These are phyloP conservation scores for Penstemon barbatus DNA, from an alignment of 257 asterid genomes.

Conservation along the genomic window DNA sequence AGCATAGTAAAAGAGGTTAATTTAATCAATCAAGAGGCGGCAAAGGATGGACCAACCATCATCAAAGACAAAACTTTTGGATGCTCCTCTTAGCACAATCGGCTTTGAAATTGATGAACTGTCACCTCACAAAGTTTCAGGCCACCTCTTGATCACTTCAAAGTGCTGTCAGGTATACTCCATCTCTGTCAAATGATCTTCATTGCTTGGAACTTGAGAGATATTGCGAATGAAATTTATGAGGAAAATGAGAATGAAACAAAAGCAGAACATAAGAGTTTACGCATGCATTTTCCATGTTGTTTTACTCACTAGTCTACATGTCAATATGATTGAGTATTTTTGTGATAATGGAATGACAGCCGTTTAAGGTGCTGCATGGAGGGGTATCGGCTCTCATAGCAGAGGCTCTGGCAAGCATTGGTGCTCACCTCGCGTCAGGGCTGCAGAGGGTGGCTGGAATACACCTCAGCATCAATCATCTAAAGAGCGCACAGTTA, in stretches of 20 bases:
- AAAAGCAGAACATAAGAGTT: too few species aligned
- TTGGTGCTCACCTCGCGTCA: conserved; percentile 30
- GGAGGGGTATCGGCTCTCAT: conserved; percentile 35
- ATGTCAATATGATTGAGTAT: neutral
- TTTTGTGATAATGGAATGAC: neutral
- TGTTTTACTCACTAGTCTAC: neutral
- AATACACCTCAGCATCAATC: conserved; percentile 31
- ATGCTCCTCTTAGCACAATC: conserved; percentile 47
- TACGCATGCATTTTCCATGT: too few species aligned
- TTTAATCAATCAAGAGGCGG: neutral
- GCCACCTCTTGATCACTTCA: conserved; percentile 54
- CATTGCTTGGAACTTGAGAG: too few species aligned
- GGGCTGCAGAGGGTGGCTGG: conserved; percentile 32
- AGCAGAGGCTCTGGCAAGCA: conserved; percentile 31
- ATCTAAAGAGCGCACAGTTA: conserved; percentile 44
- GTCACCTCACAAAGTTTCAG: conserved; percentile 58
- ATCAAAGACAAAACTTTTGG: conserved; percentile 48
- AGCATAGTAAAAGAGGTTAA: neutral
- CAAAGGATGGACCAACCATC: conserved; percentile 10
- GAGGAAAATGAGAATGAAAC: too few species aligned
- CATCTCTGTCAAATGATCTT: neutral
- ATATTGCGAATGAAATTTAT: too few species aligned
- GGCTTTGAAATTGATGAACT: conserved; percentile 74
- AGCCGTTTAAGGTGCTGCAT: conserved; percentile 35
- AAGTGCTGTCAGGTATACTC: conserved; percentile 70